Evolutionary conservation across 495 filamentous ascomycete genomes (phyloP).

Genomic region (Penicillium canescens): DNA sequence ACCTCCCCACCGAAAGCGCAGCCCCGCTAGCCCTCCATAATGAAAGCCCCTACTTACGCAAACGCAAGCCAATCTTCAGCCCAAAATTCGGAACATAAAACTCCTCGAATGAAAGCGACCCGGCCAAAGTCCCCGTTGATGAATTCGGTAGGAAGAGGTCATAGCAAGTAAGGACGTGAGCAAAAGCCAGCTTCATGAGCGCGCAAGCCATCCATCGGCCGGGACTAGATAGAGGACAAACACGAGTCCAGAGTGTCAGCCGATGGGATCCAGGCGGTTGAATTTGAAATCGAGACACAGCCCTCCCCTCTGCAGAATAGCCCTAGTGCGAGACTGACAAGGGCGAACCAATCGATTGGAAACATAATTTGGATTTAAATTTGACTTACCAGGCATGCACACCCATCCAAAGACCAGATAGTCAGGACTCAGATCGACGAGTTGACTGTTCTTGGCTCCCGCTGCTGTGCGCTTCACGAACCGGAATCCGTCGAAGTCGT

Average conservation of each 20-base stretch:
- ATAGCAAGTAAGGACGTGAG: constrained; percentile 46
- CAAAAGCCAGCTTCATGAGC: constrained; percentile 55
- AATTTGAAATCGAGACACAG: constrained; percentile 12
- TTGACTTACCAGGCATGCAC: constrained; percentile 24
- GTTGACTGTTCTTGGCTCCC: constrained; percentile 12
- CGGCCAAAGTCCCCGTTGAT: constrained; percentile 4
- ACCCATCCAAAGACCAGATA: constrained; percentile 31
- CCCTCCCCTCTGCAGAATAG: too few relatives aligned
- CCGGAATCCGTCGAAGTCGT: constrained; percentile 30
- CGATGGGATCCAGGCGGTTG: constrained; percentile 8
- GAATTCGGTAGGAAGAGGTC: constrained; percentile 38
- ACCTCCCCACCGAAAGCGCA: not conserved
- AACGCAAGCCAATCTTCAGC: constrained; percentile 18
- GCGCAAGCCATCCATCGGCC: constrained; percentile 57
- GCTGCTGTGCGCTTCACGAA: constrained; percentile 23
- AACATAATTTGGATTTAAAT: too few relatives aligned
- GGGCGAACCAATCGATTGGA: not conserved
- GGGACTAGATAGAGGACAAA: constrained; percentile 33
- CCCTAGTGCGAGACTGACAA: too few relatives aligned
- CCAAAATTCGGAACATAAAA: constrained; percentile 29
- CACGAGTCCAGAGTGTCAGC: constrained; percentile 14
- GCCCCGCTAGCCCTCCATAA: not conserved
- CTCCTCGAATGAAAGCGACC: constrained; percentile 28
- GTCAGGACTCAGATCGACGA: constrained; percentile 26
- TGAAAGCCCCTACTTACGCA: not conserved